Conservation (phyloP, 371 early-diverging fungal genomes). For the Rhizopus arrhizus region DNA sequence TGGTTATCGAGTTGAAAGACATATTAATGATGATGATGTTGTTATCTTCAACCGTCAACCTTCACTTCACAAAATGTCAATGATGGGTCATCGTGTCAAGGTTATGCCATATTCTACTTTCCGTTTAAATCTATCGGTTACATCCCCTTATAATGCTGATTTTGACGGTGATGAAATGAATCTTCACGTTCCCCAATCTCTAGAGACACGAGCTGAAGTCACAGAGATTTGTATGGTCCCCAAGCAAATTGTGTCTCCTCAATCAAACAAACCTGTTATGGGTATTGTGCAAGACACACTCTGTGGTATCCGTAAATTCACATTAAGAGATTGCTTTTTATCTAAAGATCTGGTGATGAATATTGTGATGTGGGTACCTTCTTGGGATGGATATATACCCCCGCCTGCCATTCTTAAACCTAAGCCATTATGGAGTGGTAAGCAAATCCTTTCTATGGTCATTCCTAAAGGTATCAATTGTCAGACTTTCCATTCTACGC, state of each 20-base stretch:
- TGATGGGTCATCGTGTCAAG: conserved; percentile 99
- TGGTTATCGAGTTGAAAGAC: conserved; percentile 98
- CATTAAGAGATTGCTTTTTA: conserved; percentile 93
- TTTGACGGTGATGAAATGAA: conserved; percentile 99
- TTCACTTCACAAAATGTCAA: conserved; percentile 99
- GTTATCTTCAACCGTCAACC: conserved; percentile 99
- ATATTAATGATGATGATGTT: conserved; percentile 95
- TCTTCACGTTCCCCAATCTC: conserved; percentile 98
- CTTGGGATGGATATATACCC: conserved; percentile 95
- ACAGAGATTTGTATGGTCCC: conserved; percentile 97
- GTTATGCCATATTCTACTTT: conserved; percentile 99
- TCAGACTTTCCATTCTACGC: conserved; percentile 75
- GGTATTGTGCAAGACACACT: conserved; percentile 99
- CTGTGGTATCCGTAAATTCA: conserved; percentile 96
- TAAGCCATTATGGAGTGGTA: conserved; percentile 97
- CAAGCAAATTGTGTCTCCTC: conserved; percentile 98
- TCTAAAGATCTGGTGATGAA: conserved; percentile 93
- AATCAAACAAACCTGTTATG: conserved; percentile 99
- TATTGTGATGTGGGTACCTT: conserved; percentile 92
- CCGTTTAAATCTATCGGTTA: conserved; percentile 98
- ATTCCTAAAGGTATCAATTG: conserved; percentile 94
- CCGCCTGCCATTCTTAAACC: conserved; percentile 96
- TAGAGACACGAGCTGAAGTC: conserved; percentile 95
- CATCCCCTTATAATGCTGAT: conserved; percentile 99
- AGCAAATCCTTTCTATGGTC: conserved; percentile 94